Base-by-base conservation (phyloP, 805 yeast genomes). In the Wickerhamomyces mucosus region DNA sequence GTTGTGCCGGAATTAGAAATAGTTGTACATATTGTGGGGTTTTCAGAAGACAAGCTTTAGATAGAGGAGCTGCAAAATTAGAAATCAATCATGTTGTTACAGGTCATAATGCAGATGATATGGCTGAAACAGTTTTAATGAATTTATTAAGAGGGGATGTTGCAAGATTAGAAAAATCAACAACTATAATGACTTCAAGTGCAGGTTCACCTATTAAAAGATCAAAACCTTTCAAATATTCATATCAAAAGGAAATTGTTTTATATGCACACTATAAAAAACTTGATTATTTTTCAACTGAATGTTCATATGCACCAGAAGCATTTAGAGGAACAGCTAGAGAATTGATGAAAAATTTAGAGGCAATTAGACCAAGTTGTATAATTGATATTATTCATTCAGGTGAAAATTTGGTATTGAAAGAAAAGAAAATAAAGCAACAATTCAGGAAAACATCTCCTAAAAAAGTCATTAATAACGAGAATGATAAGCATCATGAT, bases 1-100 rank as follows among this genome's bases (percentile, higher is more conserved):
- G 88, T 1, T 83, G 92, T 52, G 92, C 96, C 1, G 97, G 97
- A 6, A 78, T 83, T 22, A 68, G 95, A 52, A 85, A 85, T 44
- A 83, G 94, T 51, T 92, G 99, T 58, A 92, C 99, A 0, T 92
- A 92, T 51, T 92, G 99, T 63, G 99, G 99, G 30, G 98, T 92
- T 6, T 73, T 92, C 35, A 67, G 99, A 57, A 70, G 99, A 44
- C 99, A 92, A 58, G 96, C 98, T 0, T 59, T 92, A 29, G 99
- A 92, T 55, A 67, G 99, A 43, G 99, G 98, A 3, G 96, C 97
- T 3, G 77, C 82, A 9, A 80, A 78, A 50, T 58, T 89, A 16
- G 85, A 78, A 0, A 86, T 92, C 31, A 66, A 69, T 33, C 99
- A 92, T 56, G 92, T 92, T 20, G 94, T 92, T 2, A 92, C 99